Evolutionary conservation across 1,284 basidiomycete genomes (phyloP), one percentile per base, ranked within the genome.

Genomic region (Sanghuangporus weigelae): DNA sequence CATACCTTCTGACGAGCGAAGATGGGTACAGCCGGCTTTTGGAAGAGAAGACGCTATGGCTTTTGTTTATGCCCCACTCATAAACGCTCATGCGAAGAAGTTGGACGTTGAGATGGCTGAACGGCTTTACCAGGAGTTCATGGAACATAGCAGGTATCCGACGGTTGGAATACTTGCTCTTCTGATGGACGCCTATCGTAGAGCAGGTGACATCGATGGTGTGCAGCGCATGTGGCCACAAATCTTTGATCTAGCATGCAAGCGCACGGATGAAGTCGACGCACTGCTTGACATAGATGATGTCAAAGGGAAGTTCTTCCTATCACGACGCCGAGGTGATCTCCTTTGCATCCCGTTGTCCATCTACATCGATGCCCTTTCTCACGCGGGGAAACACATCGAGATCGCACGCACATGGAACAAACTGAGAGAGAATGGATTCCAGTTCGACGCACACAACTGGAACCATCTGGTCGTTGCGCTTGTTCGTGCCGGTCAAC

Each of bases 381-480:
- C 92, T 2, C 75, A 79, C 1, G 83, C 82, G 0, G 90, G 89
- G 1, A 73, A 77, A 44, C 87, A 93, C 70, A 67, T 73, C 7
- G 83, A 88, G 62, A 82, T 97, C 46, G 83, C 87, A 19, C 72
- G 75, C 11, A 78, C 84, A 0, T 98, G 96, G 96, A 75, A 79
- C 16, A 72, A 77, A 36, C 82, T 93, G 55, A 82, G 84, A 66
- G 68, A 76, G 6, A 74, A 80, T n/a, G 93, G 93, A 1, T 92
- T 96, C 68, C 81, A 81, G 2, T 95, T 96, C 71, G 94, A 98
- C 72, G 83, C 92, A 11, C 87, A 91, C 69, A 98, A 98, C 75
- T 99, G 94, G 91, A 98, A 98, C 72, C 87, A 93, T 70, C 80
- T 96, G 26, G 83, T 81, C 26, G 78, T 88, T 3, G 90, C 89